These are phyloP conservation scores for Phoma sp. DNA, from an alignment of 2,329 filamentous ascomycete species.

Conservation along the genomic window DNA sequence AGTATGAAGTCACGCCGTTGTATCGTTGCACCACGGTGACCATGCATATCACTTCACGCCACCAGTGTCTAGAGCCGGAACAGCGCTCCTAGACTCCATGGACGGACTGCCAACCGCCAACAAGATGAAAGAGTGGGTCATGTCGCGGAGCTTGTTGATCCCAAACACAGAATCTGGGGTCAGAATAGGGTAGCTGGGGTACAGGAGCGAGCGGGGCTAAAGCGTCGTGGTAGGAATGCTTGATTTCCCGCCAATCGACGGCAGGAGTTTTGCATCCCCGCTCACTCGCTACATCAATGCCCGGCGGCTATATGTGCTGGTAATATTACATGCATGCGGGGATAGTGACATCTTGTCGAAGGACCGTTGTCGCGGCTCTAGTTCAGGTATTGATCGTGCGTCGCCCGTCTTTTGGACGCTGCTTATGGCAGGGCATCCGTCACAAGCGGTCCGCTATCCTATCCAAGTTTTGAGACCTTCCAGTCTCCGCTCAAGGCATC, in stretches of 20 bases:
- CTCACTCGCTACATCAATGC: constrained; percentile 1
- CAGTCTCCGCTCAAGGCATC: constrained; percentile 45
- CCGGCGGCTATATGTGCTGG: constrained; percentile 11
- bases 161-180: constrained; percentile 23
- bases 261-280: not conserved
- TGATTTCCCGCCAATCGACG: constrained; percentile 35
- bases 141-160: constrained; percentile 19
- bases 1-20: constrained; percentile 7
- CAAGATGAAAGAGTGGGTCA: constrained; percentile 13
- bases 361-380: not conserved
- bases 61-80: constrained; percentile 28
- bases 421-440: constrained; percentile 4
- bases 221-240: constrained; percentile 16
- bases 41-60: constrained; percentile 19
- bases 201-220: constrained; percentile 27
- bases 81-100: constrained; percentile 35
- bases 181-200: constrained; percentile 25
- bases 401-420: constrained; percentile 11
- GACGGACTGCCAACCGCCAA: not conserved
- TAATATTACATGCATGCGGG: not conserved
- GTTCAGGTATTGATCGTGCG: not conserved
- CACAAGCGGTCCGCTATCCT: constrained; percentile 18
- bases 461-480: constrained; percentile 40
- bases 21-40: constrained; percentile 19
- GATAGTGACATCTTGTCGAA: not conserved